These are phyloP conservation scores for Selaginella moellendorffii DNA, from an alignment of 75 land plant genomes.

Conservation along the genomic window DNA sequence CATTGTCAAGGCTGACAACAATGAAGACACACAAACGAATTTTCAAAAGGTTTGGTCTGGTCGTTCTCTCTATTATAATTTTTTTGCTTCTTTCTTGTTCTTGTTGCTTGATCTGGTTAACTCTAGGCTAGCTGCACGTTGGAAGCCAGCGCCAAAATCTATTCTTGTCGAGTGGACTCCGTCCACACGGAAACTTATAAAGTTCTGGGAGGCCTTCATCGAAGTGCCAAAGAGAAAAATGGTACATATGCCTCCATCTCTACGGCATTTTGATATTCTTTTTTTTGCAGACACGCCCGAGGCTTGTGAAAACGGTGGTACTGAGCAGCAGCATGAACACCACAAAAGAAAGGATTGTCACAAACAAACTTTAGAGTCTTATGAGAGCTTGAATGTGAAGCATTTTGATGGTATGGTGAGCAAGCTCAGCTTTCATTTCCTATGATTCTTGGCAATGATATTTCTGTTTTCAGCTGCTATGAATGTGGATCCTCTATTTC, in stretches of 20 bases:
- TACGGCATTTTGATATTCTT: too few relatives aligned
- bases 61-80: neutral
- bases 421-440: neutral
- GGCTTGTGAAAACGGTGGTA: neutral
- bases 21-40: conserved; percentile 64
- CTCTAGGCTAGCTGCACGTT: conserved; percentile 91
- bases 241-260: conserved; percentile 6
- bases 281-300: too few relatives aligned
- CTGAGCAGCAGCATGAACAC: neutral
- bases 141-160: conserved; percentile 95
- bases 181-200: conserved; percentile 84
- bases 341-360: neutral
- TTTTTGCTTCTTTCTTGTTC: neutral
- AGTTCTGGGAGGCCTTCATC: conserved; percentile 84
- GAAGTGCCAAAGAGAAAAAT: conserved; percentile 45
- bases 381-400: conserved; percentile 78
- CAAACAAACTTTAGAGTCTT: conserved; percentile 51
- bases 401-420: conserved; percentile 70
- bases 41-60: conserved; percentile 62
- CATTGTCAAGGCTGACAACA: conserved; percentile 52
- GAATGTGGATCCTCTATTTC: conserved; percentile 89
- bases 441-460: too few relatives aligned
- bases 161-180: conserved; percentile 78
- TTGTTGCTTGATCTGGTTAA: neutral
- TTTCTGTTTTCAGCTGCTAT: conserved; percentile 50